Evolutionary conservation across 371 early-diverging fungal genomes (phyloP), one percentile per base, ranked within the genome.

Genomic region (Conidiobolus incongruus): DNA sequence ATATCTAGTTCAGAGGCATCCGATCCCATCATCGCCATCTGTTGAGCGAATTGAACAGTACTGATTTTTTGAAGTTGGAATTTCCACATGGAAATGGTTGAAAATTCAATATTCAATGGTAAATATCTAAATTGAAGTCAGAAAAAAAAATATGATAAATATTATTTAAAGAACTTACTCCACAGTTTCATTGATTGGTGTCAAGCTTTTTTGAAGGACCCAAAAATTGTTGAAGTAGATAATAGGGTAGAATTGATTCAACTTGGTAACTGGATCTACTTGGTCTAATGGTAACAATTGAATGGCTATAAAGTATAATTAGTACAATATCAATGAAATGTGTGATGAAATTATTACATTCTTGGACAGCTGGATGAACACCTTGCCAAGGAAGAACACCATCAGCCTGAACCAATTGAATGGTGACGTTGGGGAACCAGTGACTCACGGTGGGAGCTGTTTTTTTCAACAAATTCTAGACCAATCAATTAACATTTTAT

Each of bases 141-240:
- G 15, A 7, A 48, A n/a, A 28, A 19, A 29, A 29, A 44, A 20
- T 35, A 3, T n/a, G 12, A 12, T 10, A n/a, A 22, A 12, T 16
- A 35, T 29, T 4, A 17, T 12, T 21, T 16, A n/a, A 1, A 16
- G n/a, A 45, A 19, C 53, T 47, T 62, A 68, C 72, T 49, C 63
- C 41, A 78, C 67, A 7, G 89, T 76, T 19, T 69, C 63, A 50
- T 88, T 88, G 51, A 88, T 70, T 1, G 65, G 66, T 31, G 55
- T 58, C 13, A 77, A 56, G 23, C 84, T 70, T 10, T 80, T 77
- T n/a, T 56, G 56, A 21, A 89, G 56, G 26, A 72, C 50, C 93
- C 93, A 92, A 45, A 92, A 92, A 40, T 86, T 82, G 49, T 92
- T 87, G 28, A 69, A 66, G 44, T 64, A 78, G 31, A 85, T 46